Evolutionary conservation across 495 filamentous ascomycete genomes (phyloP), one percentile per base, ranked within the genome.

Genomic region (Paragyromitra xinjiangensis): DNA sequence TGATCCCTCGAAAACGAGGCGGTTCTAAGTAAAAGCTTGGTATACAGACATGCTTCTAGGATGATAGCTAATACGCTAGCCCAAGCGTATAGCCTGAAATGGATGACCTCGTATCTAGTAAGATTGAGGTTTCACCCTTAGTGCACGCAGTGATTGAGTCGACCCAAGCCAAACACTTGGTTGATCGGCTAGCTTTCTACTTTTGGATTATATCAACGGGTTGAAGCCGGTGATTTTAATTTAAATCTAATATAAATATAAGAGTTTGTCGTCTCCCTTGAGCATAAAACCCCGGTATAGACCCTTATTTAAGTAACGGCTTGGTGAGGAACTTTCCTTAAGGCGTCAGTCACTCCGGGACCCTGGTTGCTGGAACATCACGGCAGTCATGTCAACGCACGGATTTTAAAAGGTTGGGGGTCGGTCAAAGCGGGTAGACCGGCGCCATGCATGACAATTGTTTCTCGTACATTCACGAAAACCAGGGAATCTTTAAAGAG

Each of bases 121-220:
- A 73, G 68, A 76, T 76, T 76, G 67, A 63, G 37, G 58, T 73
- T 73, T 73, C 70, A 65, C 39, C 58, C 70, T 73, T 65, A 65
- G 69, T 71, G 69, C 29, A 34, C 58, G 40, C 14, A 71, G 19
- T 50, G 29, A 48, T 42, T 65, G 61, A 65, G 22, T 51, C 11
- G 8, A 56, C 22, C n/a, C 12, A 26, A 65, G 42, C 22, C 26
- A 51, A 48, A 44, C 24, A 61, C 6, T 45, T 48, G 9, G 44
- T n/a, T 73, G 45, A 51, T 71, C 26, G 48, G 59, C 59, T 63
- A 71, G 11, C 42, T 22, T 48, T 34, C 42, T 39, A 50, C 45
- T 24, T 39, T 71, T 22, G 22, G 29, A 26, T 51, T 34, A 37
- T 64, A 64, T 39, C n/a, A 50, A 42, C n/a, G 1, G 24, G 22